A percentile compares a stretch with the other conserved stretches of the same genome.
These are phyloP conservation scores for Epichloe gansuensis DNA, from an alignment of 2,329 filamentous ascomycete genomes.

Conservation along the genomic window DNA sequence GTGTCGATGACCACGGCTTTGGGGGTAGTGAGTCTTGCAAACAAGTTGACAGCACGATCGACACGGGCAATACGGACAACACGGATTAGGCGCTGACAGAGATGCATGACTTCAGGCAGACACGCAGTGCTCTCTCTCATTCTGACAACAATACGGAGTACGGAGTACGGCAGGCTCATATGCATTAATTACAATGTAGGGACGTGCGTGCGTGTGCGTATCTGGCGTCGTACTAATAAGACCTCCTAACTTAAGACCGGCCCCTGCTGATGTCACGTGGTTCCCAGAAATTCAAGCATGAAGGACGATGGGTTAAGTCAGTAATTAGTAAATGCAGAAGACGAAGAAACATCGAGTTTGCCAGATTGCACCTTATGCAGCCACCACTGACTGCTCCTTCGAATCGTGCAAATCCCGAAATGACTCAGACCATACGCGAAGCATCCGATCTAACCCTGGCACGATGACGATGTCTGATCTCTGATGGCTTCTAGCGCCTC, in stretches of 20 bases:
- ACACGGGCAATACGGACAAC: not conserved
- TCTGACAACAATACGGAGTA: too few species aligned
- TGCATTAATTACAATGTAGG: not conserved
- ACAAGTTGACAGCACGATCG: not conserved
- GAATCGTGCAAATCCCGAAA: too few species aligned
- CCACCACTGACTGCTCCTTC: not conserved
- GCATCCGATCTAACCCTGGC: too few species aligned
- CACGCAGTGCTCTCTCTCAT: too few species aligned
- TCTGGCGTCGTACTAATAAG: not conserved
- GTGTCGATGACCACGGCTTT: not conserved
- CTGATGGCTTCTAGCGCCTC: too few species aligned
- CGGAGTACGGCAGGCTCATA: not conserved
- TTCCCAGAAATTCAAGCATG: not conserved
- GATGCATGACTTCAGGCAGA: too few species aligned
- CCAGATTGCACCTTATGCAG: slow-evolving; percentile 5
- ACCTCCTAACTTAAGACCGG: not conserved
- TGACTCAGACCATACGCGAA: too few species aligned
- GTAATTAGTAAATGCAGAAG: not conserved
- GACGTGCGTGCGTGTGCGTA: slow-evolving; percentile 1
- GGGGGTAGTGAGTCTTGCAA: not conserved
- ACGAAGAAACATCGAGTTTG: not conserved
- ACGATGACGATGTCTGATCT: too few species aligned
- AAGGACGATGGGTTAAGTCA: not conserved
- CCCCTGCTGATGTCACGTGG: not conserved
- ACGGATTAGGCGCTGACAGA: too few species aligned